phyloP scores from a whole-genome alignment of 768 basidiomycete genomes.

The Fomitopsis serialis region DNA sequence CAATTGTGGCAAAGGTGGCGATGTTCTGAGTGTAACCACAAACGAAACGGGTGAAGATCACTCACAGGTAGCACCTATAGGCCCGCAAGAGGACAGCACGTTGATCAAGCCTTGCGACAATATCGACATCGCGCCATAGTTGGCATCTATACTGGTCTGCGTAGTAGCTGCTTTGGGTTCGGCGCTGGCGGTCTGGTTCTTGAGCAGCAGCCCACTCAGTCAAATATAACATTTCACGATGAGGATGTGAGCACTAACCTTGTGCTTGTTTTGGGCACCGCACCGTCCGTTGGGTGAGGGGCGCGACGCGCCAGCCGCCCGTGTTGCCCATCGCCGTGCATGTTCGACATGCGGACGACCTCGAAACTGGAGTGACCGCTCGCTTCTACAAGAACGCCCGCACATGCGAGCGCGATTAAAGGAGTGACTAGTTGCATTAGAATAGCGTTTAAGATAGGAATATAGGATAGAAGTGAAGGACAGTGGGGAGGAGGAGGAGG shows the following conservation, averaged over 20 bases:
- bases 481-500: too few relatives aligned
- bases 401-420: slow-evolving; percentile 30
- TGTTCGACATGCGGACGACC: slow-evolving; percentile 17
- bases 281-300: slow-evolving; percentile 2
- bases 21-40: too few relatives aligned
- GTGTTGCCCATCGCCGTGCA: slow-evolving; percentile 2
- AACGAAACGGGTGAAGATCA: slow-evolving; percentile 33
- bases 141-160: not conserved
- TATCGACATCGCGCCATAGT: not conserved
- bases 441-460: slow-evolving; percentile 1
- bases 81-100: slow-evolving; percentile 2
- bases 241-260: not conserved
- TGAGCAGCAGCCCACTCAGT: not conserved
- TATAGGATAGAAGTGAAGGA: not conserved
- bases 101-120: not conserved
- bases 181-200: not conserved
- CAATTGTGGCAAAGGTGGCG: too few relatives aligned
- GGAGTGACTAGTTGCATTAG: slow-evolving; percentile 42
- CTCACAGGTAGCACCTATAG: slow-evolving; percentile 8
- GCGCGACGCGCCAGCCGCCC: slow-evolving; percentile 5
- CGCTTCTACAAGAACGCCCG: slow-evolving; percentile 24
- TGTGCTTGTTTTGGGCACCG: slow-evolving; percentile 3
- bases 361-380: slow-evolving; percentile 31
- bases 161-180: not conserved
- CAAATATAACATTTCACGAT: not conserved